Conservation (phyloP, 1,139 yeast species). For the Magnusiomyces paraingens region DNA sequence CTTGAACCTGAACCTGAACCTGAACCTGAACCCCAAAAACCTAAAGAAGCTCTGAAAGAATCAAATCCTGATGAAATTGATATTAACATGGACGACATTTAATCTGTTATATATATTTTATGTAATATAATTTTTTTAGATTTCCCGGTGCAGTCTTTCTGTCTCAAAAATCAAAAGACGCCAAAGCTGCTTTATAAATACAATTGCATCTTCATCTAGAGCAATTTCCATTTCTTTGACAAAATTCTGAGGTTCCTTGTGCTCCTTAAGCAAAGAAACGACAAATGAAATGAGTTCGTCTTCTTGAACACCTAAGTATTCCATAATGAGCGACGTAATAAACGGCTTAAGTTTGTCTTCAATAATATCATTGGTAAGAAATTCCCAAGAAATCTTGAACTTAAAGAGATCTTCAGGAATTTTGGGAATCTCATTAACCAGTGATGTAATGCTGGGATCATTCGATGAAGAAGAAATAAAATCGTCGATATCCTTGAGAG, state of each 20-base stretch:
- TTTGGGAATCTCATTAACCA: constrained; percentile 21
- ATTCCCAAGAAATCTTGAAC: constrained; percentile 28
- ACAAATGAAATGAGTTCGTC: constrained; percentile 32
- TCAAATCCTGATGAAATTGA: constrained; percentile 65
- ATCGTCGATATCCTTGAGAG: neutral
- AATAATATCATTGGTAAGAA: constrained; percentile 22
- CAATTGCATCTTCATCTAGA: constrained; percentile 33
- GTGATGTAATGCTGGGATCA: neutral
- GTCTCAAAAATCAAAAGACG: constrained; percentile 25
- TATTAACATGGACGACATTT: constrained; percentile 45
- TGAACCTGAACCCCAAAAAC: constrained; percentile 7
- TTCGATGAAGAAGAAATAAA: neutral
- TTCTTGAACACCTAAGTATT: constrained; percentile 34
- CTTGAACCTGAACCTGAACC: neutral
- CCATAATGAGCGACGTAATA: constrained; percentile 28
- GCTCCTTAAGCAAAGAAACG: constrained; percentile 24
- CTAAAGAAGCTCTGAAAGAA: constrained; percentile 17
- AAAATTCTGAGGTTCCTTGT: constrained; percentile 26
- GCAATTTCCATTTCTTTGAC: constrained; percentile 29
- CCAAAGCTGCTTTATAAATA: constrained; percentile 29
- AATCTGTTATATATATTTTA: constrained; percentile 1
- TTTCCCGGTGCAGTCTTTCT: constrained; percentile 16
- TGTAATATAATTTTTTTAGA: neutral
- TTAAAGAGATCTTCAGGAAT: constrained; percentile 22
- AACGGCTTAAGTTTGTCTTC: constrained; percentile 25